Base-by-base conservation (phyloP, 805 yeast species). In the Starmerella scarabaei region DNA sequence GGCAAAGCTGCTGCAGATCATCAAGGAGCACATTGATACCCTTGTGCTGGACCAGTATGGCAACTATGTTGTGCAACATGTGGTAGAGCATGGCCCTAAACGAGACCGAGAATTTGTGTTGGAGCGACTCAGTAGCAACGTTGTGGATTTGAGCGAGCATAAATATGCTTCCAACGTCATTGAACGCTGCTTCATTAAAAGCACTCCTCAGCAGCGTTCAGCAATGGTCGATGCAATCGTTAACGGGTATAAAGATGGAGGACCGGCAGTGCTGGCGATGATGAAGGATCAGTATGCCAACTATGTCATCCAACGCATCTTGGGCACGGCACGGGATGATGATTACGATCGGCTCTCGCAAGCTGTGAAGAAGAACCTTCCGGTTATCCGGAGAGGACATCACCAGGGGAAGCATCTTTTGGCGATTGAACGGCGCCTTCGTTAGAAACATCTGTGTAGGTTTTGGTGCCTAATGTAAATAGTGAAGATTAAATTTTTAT, bases 241-340 rank as follows among this genome's bases (percentile, higher is more conserved):
- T 21, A 41, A 37, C 18, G 20, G 40, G 11, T 21, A 18, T 11
- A 41, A 47, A 36, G 42, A 48, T 41, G 59, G 59, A 19, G 45
- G 53, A 15, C 51, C 56, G 1, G 76, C 93, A 7, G 67, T 91
- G 50, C 81, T 86, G 19, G 66, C 79, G 43, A 86, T 91, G 97
- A 85, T 91, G 84, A 83, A 83, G 57, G 99, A 91, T 59, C 97
- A 91, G 58, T 91, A 80, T 63, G 99, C 97, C 19, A 91, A 91
- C 60, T 91, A 91, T 57, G 99, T 91, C 35, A 84, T 91, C 37
- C 99, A 91, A 60, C 86, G 88, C 59, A 69, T 91, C 52, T 86
- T 91, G 31, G 94, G 83, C 46, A 79, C 80, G 3, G 72, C 86
- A 30, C 73, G 72, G 45, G 80, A 80, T 34, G 68, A 68, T 27